phyloP scores from a whole-genome alignment of 768 basidiomycete species.

The Mrakia frigida region DNA sequence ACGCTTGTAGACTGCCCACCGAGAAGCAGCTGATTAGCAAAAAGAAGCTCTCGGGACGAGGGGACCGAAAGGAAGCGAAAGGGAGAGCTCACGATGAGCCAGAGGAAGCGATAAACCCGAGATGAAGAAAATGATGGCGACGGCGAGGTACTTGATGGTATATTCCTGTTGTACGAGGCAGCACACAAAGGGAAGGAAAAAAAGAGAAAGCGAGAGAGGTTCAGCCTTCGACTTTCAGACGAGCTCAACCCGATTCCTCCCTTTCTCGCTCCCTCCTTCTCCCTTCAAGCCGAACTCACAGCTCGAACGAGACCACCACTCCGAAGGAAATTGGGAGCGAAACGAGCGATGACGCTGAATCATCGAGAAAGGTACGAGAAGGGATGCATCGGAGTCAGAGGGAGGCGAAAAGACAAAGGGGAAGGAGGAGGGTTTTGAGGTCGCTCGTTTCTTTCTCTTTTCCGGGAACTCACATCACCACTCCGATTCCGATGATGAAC shows the following conservation, averaged over 20 bases:
- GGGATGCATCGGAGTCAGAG: not conserved
- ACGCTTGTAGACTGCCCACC: constrained; percentile 26
- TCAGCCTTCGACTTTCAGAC: not conserved
- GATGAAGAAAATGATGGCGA: constrained; percentile 41
- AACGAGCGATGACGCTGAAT: constrained; percentile 34
- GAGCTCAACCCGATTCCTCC: not conserved
- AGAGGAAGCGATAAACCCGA: constrained; percentile 40
- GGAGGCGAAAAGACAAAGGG: too few species aligned
- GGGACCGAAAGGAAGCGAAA: not conserved
- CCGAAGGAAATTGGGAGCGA: constrained; percentile 40
- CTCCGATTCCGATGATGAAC: constrained; percentile 27
- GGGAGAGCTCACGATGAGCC: constrained; percentile 13
- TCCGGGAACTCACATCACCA: constrained; percentile 28
- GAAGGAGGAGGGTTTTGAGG: not conserved
- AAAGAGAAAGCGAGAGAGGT: too few species aligned
- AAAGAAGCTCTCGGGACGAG: not conserved
- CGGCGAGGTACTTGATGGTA: constrained; percentile 39
- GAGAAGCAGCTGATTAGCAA: not conserved
- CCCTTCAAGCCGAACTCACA: not conserved
- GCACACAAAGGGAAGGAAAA: not conserved
- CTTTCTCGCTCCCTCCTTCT: not conserved
- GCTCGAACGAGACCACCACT: constrained; percentile 37
- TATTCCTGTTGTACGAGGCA: constrained; percentile 29
- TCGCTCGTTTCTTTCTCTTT: not conserved
- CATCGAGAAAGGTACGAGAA: not conserved